These are phyloP conservation scores for Xerocomellus amylosporus DNA, from an alignment of 768 basidiomycete species.

Conservation along the genomic window DNA sequence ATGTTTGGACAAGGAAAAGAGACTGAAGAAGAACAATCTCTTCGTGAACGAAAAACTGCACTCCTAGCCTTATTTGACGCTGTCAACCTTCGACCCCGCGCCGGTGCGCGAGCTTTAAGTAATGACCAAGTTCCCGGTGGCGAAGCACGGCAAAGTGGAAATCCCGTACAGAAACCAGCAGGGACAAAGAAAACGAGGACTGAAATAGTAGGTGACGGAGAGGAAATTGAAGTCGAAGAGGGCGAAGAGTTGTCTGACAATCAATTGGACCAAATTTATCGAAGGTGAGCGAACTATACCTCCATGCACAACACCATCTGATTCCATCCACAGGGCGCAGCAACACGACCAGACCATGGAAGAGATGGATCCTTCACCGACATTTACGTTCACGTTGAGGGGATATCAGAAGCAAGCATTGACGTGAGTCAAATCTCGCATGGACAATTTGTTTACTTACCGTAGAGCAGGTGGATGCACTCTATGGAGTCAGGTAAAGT, in stretches of 20 bases:
- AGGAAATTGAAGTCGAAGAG: slow-evolving; percentile 82
- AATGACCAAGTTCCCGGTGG: slow-evolving; percentile 29
- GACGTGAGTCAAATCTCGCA: slow-evolving; percentile 40
- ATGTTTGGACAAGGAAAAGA: slow-evolving; percentile 79
- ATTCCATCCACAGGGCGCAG: slow-evolving; percentile 62
- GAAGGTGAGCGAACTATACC: slow-evolving; percentile 50
- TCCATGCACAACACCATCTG: not conserved
- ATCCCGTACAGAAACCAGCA: slow-evolving; percentile 36
- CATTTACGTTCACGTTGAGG: slow-evolving; percentile 73
- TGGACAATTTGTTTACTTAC: not conserved
- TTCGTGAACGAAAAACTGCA: slow-evolving; percentile 77
- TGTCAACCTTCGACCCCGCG: slow-evolving; percentile 64
- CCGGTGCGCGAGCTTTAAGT: slow-evolving; percentile 38
- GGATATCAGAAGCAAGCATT: slow-evolving; percentile 95
- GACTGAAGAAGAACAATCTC: slow-evolving; percentile 70
- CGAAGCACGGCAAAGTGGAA: slow-evolving; percentile 40
- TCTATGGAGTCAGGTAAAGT: slow-evolving; percentile 75
- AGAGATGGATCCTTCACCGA: slow-evolving; percentile 76
- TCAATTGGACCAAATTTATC: slow-evolving; percentile 81
- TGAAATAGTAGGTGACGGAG: slow-evolving; percentile 76
- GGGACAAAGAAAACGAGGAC: slow-evolving; percentile 44
- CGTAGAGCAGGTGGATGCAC: slow-evolving; percentile 78
- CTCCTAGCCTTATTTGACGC: slow-evolving; percentile 71
- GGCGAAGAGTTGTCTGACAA: slow-evolving; percentile 78
- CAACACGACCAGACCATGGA: slow-evolving; percentile 70